Conservation (phyloP, 345 rosid genomes). For the Eutrema yunnanense region DNA sequence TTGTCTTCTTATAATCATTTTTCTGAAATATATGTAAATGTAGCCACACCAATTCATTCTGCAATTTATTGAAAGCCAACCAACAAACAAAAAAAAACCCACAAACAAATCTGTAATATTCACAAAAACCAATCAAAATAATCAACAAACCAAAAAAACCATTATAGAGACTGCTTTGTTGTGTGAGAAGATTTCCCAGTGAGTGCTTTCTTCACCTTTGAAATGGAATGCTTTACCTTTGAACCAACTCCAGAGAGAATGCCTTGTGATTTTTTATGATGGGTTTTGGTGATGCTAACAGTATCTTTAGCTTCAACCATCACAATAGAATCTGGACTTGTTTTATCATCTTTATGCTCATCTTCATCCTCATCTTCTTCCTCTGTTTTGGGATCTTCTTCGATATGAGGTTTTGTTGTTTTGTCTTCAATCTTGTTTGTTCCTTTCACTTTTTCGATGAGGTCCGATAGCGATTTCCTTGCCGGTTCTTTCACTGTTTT, state of each 20-base stretch:
- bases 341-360: slow-evolving; percentile 43
- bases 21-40: background rate
- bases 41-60: slow-evolving; percentile 17
- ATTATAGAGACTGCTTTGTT: slow-evolving; percentile 24
- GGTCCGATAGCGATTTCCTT: slow-evolving; percentile 38
- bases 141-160: slow-evolving; percentile 7
- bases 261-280: slow-evolving; percentile 67
- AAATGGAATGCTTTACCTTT: slow-evolving; percentile 82
- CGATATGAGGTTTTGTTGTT: slow-evolving; percentile 2
- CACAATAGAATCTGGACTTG: slow-evolving; percentile 52
- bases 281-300: slow-evolving; percentile 40
- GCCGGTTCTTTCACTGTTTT: slow-evolving; percentile 21
- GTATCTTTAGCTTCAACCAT: slow-evolving; percentile 62
- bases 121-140: slow-evolving; percentile 25
- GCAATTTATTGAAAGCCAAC: slow-evolving; percentile 11
- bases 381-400: slow-evolving; percentile 38
- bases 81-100: background rate
- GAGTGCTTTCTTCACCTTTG: slow-evolving; percentile 88
- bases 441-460: slow-evolving; percentile 34
- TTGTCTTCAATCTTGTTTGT: slow-evolving; percentile 17
- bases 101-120: slow-evolving; percentile 25
- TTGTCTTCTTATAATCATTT: background rate
- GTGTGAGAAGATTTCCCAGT: slow-evolving; percentile 70
- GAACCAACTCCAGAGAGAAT: slow-evolving; percentile 82
- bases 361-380: slow-evolving; percentile 43